Evolutionary conservation across 2,329 filamentous ascomycete genomes (phyloP).

Genomic region (Cercospora zeina): DNA sequence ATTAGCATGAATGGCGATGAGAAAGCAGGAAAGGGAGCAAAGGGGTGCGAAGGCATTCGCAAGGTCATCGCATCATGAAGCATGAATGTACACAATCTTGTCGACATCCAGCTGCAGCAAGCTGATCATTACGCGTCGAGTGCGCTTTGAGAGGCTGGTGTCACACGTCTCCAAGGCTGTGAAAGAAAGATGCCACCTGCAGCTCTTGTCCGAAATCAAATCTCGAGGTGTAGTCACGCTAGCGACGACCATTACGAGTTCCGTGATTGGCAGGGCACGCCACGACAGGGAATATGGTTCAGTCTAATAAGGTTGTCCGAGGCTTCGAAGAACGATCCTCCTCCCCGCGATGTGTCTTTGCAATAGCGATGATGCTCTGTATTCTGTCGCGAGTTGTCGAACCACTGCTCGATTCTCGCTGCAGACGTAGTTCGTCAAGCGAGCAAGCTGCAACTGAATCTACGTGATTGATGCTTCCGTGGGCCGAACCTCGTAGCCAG

Average conservation of each 20-base stretch:
- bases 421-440: background rate
- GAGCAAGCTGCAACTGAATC: background rate
- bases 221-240: background rate
- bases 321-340: background rate
- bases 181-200: slow-evolving; percentile 1
- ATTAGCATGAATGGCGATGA: background rate
- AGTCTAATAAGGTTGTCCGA: slow-evolving; percentile 1
- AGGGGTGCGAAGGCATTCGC: background rate
- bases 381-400: background rate
- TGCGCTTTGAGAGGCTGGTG: background rate
- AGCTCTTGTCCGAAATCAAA: background rate
- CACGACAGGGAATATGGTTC: slow-evolving; percentile 1
- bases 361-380: background rate
- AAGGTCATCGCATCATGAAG: background rate
- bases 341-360: background rate
- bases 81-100: background rate
- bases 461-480: background rate
- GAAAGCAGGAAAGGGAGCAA: background rate
- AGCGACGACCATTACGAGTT: slow-evolving; percentile 1
- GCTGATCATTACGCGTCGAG: slow-evolving; percentile 1
- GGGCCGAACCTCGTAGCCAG: background rate
- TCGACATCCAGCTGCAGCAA: background rate
- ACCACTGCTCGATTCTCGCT: background rate
- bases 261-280: background rate
- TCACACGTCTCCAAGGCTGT: background rate